Percentiles rank a stretch among this genome's conserved stretches.
These are phyloP conservation scores for Ceratocystiopsis sp. DNA, from an alignment of 2,329 filamentous ascomycete genomes.

Conservation along the genomic window DNA sequence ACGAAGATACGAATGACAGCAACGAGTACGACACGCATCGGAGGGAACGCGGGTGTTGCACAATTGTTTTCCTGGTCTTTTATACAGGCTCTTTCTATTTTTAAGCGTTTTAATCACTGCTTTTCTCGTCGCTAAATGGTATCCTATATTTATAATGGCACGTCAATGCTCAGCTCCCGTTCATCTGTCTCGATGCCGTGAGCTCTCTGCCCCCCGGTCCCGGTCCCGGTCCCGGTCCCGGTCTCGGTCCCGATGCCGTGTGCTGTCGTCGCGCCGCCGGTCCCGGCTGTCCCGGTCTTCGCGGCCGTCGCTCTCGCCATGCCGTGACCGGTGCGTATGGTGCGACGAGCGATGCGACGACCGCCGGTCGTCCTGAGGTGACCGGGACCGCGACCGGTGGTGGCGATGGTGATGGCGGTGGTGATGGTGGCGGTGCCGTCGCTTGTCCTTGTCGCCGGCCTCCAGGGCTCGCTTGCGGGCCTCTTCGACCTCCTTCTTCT, in stretches of 20 bases:
- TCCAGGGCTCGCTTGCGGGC: constrained; percentile 39
- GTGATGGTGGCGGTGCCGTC: constrained; percentile 9
- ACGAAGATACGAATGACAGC: too few species aligned
- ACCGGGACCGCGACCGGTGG: constrained; percentile 20
- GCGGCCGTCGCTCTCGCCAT: constrained; percentile 11
- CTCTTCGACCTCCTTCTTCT: constrained; percentile 70
- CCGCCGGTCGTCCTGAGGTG: too few species aligned
- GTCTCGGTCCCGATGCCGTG: constrained; percentile 8
- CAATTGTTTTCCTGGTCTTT: too few species aligned
- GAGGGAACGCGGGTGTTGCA: too few species aligned
- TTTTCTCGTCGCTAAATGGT: too few species aligned
- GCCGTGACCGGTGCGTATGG: constrained; percentile 22
- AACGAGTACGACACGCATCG: too few species aligned
- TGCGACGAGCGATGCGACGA: constrained; percentile 12
- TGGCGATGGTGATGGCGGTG: constrained; percentile 27
- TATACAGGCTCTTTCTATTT: too few species aligned
- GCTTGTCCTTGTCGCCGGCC: constrained; percentile 28
- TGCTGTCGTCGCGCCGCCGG: constrained; percentile 1
- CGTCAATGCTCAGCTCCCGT: too few species aligned
- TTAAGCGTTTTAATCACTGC: too few species aligned
- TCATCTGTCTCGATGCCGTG: not conserved
- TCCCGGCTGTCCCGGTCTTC: constrained; percentile 7
- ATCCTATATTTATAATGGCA: too few species aligned
- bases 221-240: constrained; percentile 1
- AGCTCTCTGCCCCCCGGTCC: constrained; percentile 4